Evolutionary conservation across 768 basidiomycete genomes (phyloP).

Genomic region (Tephrocybe sp.): DNA sequence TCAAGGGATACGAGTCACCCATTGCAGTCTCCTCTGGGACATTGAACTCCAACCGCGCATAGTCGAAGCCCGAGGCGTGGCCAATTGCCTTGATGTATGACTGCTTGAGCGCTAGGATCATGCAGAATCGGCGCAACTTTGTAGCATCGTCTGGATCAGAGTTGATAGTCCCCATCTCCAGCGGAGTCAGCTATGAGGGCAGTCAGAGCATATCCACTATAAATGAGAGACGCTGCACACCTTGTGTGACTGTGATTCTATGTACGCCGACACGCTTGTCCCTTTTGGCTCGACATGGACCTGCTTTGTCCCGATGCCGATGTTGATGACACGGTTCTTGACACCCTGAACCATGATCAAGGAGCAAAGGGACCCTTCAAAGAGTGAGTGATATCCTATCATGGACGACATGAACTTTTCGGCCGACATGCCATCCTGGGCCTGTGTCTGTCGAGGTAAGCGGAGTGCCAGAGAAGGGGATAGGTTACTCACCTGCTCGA

Average conservation of each 20-base stretch:
- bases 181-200: constrained; percentile 26
- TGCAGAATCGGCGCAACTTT: constrained; percentile 71
- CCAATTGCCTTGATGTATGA: constrained; percentile 86
- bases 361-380: constrained; percentile 69
- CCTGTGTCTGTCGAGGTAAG: constrained; percentile 29
- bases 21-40: constrained; percentile 58
- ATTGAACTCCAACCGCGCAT: constrained; percentile 80
- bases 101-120: constrained; percentile 76
- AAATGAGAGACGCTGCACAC: constrained; percentile 35
- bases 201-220: not conserved
- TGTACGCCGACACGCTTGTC: constrained; percentile 59
- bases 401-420: constrained; percentile 68
- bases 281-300: constrained; percentile 62
- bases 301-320: constrained; percentile 79
- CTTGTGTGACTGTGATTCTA: constrained; percentile 76
- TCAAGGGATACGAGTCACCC: constrained; percentile 67
- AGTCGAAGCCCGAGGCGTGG: constrained; percentile 79
- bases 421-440: constrained; percentile 59
- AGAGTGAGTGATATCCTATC: constrained; percentile 78
- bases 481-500: constrained; percentile 59
- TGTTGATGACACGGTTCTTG: constrained; percentile 74
- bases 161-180: constrained; percentile 54
- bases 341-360: constrained; percentile 86
- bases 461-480: not conserved
- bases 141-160: constrained; percentile 59